Evolutionary conservation across 805 yeast species (phyloP).

Genomic region (Kuraishia cidri): DNA sequence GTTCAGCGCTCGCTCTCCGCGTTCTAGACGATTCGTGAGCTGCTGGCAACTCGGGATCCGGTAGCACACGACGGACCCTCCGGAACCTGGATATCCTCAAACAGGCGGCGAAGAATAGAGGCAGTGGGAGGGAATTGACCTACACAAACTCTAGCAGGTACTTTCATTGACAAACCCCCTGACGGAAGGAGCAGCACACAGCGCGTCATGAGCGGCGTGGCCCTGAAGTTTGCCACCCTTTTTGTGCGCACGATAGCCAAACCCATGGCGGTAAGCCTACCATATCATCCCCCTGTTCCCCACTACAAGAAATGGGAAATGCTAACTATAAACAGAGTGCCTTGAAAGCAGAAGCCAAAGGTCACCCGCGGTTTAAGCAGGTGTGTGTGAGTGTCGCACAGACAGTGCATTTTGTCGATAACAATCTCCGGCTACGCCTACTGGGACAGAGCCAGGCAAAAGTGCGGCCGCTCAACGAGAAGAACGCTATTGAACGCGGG

Average conservation of each 20-base stretch:
- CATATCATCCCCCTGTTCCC: too few relatives aligned
- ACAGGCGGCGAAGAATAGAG: too few relatives aligned
- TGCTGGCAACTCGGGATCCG: too few relatives aligned
- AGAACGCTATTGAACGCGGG: conserved; percentile 75
- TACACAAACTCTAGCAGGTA: too few relatives aligned
- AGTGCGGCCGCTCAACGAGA: conserved; percentile 74
- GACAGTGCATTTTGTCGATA: conserved; percentile 56
- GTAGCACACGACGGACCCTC: too few relatives aligned
- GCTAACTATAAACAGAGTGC: too few relatives aligned
- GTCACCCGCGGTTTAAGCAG: conserved; percentile 53
- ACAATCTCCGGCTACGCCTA: conserved; percentile 49
- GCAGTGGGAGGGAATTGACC: too few relatives aligned
- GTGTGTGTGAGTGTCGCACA: conserved; percentile 69
- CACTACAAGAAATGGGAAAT: too few relatives aligned
- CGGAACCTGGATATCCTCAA: too few relatives aligned
- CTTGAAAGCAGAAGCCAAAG: conserved; percentile 67
- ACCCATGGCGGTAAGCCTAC: conserved; percentile 51
- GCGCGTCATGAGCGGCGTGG: conserved; percentile 59
- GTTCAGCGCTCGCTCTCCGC: too few relatives aligned
- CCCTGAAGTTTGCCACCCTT: conserved; percentile 64
- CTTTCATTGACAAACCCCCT: too few relatives aligned
- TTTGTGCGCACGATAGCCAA: conserved; percentile 69
- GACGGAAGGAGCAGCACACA: neutral
- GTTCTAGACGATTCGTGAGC: too few relatives aligned
- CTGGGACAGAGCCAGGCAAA: conserved; percentile 43